Conservation (phyloP, 257 asterid species). For the Salvia hispanica region DNA sequence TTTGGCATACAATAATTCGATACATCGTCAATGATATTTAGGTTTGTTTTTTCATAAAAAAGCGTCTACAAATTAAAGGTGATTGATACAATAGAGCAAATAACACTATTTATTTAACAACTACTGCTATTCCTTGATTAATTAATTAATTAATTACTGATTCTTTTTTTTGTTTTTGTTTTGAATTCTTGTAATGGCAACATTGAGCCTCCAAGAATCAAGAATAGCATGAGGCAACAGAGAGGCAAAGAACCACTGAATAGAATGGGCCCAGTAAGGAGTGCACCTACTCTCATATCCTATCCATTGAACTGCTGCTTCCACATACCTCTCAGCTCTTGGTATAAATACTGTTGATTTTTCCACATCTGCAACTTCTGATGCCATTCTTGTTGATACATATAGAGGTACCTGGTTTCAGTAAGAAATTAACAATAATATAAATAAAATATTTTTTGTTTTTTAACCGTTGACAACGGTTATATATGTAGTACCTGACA, state of each 20-base stretch:
- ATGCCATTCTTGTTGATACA: constrained; percentile 70
- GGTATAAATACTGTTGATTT: constrained; percentile 65
- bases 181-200: constrained; percentile 43
- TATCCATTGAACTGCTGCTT: constrained; percentile 55
- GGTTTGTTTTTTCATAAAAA: too few relatives aligned
- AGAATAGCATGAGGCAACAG: constrained; percentile 52
- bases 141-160: background rate
- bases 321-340: constrained; percentile 52
- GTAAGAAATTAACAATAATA: too few relatives aligned
- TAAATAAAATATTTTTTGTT: too few relatives aligned
- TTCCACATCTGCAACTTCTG: constrained; percentile 62
- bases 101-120: too few relatives aligned
- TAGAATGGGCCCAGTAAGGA: constrained; percentile 77
- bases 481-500: constrained; percentile 70
- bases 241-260: constrained; percentile 70
- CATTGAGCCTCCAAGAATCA: constrained; percentile 62
- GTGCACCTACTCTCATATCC: constrained; percentile 69
- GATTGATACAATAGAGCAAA: too few relatives aligned
- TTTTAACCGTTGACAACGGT: background rate
- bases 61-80: too few relatives aligned
- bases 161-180: background rate
- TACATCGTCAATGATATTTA: too few relatives aligned
- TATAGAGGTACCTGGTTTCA: constrained; percentile 68
- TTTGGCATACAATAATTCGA: too few relatives aligned
- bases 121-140: too few relatives aligned